These are phyloP conservation scores for Galerina marginata DNA, from an alignment of 768 basidiomycete species.

Conservation along the genomic window DNA sequence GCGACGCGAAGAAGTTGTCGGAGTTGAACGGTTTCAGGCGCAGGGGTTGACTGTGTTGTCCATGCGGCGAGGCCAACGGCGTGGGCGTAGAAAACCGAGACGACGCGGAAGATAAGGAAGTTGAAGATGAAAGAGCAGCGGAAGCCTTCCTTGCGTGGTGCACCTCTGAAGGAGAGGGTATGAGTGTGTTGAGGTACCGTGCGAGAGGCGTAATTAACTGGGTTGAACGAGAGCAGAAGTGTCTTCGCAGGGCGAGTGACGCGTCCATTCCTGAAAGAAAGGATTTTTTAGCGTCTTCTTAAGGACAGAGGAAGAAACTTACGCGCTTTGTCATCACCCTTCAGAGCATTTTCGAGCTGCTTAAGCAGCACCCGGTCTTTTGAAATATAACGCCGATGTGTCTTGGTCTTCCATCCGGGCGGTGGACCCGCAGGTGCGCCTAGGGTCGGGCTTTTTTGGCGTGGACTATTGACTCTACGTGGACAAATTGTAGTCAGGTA, in stretches of 20 bases:
- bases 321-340: slow-evolving; percentile 57
- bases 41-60: slow-evolving; percentile 20
- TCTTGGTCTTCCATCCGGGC: slow-evolving; percentile 80
- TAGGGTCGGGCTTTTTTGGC: slow-evolving; percentile 29
- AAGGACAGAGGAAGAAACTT: slow-evolving; percentile 32
- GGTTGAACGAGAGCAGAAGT: slow-evolving; percentile 86
- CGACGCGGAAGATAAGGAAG: slow-evolving; percentile 6
- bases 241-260: slow-evolving; percentile 71
- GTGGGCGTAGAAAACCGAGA: background rate
- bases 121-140: slow-evolving; percentile 6
- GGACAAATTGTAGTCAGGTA: background rate
- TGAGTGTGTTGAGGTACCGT: slow-evolving; percentile 88
- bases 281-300: background rate
- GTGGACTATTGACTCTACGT: slow-evolving; percentile 14
- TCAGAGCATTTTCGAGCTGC: slow-evolving; percentile 67
- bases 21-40: slow-evolving; percentile 76
- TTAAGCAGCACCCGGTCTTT: slow-evolving; percentile 82
- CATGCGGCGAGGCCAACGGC: background rate
- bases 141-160: slow-evolving; percentile 35
- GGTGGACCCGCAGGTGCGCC: slow-evolving; percentile 52
- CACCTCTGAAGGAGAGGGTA: slow-evolving; percentile 70
- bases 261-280: slow-evolving; percentile 56
- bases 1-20: slow-evolving; percentile 70
- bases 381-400: slow-evolving; percentile 82
- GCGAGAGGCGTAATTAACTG: slow-evolving; percentile 88